phyloP scores from a whole-genome alignment of 768 basidiomycete species.

The Lactarius trivialis region DNA sequence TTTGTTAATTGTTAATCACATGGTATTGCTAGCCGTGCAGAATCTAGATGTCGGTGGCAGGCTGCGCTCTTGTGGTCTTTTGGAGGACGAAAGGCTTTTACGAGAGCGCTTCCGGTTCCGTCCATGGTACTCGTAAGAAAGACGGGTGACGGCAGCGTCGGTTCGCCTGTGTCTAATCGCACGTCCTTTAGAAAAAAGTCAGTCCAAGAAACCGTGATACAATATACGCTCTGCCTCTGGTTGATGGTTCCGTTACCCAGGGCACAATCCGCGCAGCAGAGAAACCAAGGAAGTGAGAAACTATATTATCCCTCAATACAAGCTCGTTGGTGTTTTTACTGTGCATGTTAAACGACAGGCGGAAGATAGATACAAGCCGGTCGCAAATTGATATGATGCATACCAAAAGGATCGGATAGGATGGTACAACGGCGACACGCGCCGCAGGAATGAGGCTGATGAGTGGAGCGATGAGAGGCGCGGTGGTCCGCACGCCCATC shows the following conservation, averaged over 20 bases:
- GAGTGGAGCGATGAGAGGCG: slow-evolving; percentile 4
- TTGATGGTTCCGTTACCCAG: not conserved
- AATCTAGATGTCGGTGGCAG: not conserved
- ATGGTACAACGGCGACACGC: slow-evolving; percentile 17
- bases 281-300: not conserved
- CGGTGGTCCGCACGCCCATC: slow-evolving; percentile 1
- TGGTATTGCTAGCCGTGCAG: too few species aligned
- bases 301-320: not conserved
- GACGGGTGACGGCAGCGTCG: not conserved
- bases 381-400: slow-evolving; percentile 13
- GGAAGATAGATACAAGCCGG: slow-evolving; percentile 18
- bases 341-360: slow-evolving; percentile 1
- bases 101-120: too few species aligned
- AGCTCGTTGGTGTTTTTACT: slow-evolving; percentile 6
- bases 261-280: not conserved
- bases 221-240: not conserved
- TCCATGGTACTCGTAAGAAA: not conserved
- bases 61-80: too few species aligned
- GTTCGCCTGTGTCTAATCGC: not conserved
- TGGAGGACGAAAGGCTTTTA: too few species aligned
- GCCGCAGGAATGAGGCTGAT: slow-evolving; percentile 1
- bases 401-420: slow-evolving; percentile 14
- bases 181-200: not conserved
- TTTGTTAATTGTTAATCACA: too few species aligned
- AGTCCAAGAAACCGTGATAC: not conserved